phyloP scores from a whole-genome alignment of 306 rosid species.

The Astragalus membranaceus region DNA sequence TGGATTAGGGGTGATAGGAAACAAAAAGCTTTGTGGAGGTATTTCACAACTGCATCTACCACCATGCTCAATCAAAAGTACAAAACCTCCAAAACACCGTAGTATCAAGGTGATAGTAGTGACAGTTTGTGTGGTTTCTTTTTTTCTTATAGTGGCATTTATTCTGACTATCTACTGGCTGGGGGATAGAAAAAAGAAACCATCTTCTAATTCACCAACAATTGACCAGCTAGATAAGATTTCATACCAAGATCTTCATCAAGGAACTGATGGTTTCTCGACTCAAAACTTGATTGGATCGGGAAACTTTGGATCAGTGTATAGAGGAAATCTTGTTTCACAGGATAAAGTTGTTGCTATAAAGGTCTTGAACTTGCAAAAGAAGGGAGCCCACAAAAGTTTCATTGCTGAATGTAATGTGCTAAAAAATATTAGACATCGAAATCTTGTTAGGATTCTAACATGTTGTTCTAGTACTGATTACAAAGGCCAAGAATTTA shows the following conservation, averaged over 20 bases:
- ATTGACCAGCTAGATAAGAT: not conserved
- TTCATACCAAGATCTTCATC: conserved; percentile 14
- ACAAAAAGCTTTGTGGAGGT: conserved; percentile 26
- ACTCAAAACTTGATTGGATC: not conserved
- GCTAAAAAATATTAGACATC: conserved; percentile 12
- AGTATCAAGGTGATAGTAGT: not conserved
- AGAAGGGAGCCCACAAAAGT: conserved; percentile 23
- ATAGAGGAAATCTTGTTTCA: conserved; percentile 13
- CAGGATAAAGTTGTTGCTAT: conserved; percentile 17
- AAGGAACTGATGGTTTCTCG: conserved; percentile 16
- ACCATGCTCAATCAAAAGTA: not conserved
- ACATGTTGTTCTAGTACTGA: conserved; percentile 24
- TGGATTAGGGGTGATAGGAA: not conserved
- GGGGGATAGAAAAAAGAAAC: not conserved
- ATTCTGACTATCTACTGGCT: not conserved
- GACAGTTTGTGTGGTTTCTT: not conserved
- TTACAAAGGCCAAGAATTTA: conserved; percentile 25
- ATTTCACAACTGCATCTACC: conserved; percentile 8
- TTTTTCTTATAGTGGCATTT: not conserved
- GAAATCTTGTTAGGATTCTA: conserved; percentile 19
- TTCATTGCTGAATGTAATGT: conserved; percentile 20
- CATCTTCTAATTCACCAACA: not conserved
- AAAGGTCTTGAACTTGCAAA: conserved; percentile 28
- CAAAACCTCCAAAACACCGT: not conserved
- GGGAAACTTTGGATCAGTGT: conserved; percentile 18